phyloP scores from a whole-genome alignment of 495 filamentous ascomycete genomes.

The Neurospora sp. region DNA sequence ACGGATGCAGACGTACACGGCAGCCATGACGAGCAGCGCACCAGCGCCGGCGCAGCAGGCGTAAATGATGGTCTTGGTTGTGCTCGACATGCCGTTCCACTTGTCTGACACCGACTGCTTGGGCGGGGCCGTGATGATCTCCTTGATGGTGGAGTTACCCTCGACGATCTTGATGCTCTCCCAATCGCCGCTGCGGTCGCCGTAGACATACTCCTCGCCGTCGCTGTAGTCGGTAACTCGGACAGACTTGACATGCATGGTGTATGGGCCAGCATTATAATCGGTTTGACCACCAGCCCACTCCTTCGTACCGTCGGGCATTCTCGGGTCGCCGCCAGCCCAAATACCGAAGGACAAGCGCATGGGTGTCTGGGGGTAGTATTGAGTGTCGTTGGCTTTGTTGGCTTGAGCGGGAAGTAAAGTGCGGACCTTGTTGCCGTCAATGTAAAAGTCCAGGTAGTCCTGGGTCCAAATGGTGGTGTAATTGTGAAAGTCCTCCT shows the following conservation, averaged over 20 bases:
- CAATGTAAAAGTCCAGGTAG: constrained; percentile 62
- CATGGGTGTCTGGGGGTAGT: constrained; percentile 82
- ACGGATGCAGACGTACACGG: constrained; percentile 52
- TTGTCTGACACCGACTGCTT: constrained; percentile 42
- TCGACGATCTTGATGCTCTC: constrained; percentile 58
- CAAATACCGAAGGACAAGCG: constrained; percentile 74
- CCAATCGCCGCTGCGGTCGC: constrained; percentile 54
- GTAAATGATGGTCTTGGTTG: constrained; percentile 52
- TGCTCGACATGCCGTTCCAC: constrained; percentile 44
- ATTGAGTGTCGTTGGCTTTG: constrained; percentile 50
- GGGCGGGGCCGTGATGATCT: constrained; percentile 31
- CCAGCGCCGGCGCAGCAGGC: constrained; percentile 42
- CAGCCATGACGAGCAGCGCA: constrained; percentile 34
- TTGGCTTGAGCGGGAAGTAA: constrained; percentile 55
- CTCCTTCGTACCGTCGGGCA: constrained; percentile 41
- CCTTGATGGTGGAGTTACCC: constrained; percentile 51
- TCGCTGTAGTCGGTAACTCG: constrained; percentile 56
- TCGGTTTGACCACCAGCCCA: constrained; percentile 78
- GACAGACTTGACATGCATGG: constrained; percentile 63
- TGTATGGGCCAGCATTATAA: constrained; percentile 59
- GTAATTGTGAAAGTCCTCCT: constrained; percentile 63
- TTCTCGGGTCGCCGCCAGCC: constrained; percentile 69
- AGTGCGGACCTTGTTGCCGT: constrained; percentile 56
- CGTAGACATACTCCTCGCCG: constrained; percentile 58
- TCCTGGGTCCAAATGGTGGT: constrained; percentile 73